A percentile compares a stretch with the other conserved stretches of the same genome.
Evolutionary conservation across 768 basidiomycete species (phyloP).

Genomic region (Albatrellus ellisii): DNA sequence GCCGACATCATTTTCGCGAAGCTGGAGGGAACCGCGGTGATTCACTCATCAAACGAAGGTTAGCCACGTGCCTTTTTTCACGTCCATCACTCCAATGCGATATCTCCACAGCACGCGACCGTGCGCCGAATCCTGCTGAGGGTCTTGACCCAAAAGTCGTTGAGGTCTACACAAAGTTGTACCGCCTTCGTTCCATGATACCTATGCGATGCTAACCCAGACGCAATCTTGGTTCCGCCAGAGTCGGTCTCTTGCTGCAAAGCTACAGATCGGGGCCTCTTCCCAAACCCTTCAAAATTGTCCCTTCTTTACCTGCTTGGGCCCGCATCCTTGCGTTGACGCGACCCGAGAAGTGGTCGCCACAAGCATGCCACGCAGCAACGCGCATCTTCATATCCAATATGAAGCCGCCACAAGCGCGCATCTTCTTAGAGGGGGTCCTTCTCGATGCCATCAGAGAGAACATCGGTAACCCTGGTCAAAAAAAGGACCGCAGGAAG

Average conservation of each 20-base stretch:
- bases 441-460: slow-evolving; percentile 81
- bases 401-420: slow-evolving; percentile 90
- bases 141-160: slow-evolving; percentile 89
- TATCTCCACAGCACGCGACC: slow-evolving; percentile 28
- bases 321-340: slow-evolving; percentile 91
- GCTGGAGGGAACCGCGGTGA: slow-evolving; percentile 52
- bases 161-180: slow-evolving; percentile 86
- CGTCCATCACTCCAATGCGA: slow-evolving; percentile 1
- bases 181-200: not conserved
- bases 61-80: slow-evolving; percentile 7
- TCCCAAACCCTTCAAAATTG: slow-evolving; percentile 96
- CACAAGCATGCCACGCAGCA: slow-evolving; percentile 88
- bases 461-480: slow-evolving; percentile 48
- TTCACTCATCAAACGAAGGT: slow-evolving; percentile 51
- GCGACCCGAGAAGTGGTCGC: slow-evolving; percentile 86
- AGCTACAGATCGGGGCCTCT: slow-evolving; percentile 90
- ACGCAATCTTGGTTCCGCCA: slow-evolving; percentile 18
- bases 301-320: slow-evolving; percentile 93
- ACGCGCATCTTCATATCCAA: slow-evolving; percentile 94
- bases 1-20: slow-evolving; percentile 97
- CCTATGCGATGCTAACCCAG: not conserved
- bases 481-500: slow-evolving; percentile 48
- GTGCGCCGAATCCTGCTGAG: slow-evolving; percentile 57
- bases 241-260: slow-evolving; percentile 74
- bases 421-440: slow-evolving; percentile 85